Conservation (phyloP, 1,139 yeast species). For the Yamadazyma atlantica region DNA sequence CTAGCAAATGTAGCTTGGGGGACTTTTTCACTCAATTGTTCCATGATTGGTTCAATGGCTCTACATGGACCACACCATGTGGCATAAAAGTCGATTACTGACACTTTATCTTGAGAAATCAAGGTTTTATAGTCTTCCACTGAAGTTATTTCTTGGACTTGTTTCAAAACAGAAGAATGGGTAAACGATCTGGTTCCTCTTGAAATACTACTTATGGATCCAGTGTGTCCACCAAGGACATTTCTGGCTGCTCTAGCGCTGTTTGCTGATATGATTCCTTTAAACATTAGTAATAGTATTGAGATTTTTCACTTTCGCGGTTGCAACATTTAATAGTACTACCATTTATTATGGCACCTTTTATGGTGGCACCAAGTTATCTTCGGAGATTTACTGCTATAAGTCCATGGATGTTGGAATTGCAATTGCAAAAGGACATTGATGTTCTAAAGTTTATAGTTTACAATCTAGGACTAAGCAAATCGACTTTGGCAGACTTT, state of each 20-base stretch:
- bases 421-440: too few species aligned
- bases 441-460: too few species aligned
- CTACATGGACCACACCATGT: slow-evolving; percentile 52
- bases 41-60: slow-evolving; percentile 42
- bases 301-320: background rate
- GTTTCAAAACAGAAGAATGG: slow-evolving; percentile 7
- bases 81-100: slow-evolving; percentile 44
- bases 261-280: background rate
- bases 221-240: too few species aligned
- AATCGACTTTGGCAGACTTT: too few species aligned
- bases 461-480: too few species aligned
- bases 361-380: too few species aligned
- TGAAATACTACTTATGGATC: too few species aligned
- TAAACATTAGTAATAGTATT: background rate
- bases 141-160: slow-evolving; percentile 23
- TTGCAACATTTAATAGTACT: background rate
- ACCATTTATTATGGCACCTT: too few species aligned
- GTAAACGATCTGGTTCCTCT: slow-evolving; percentile 6
- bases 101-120: slow-evolving; percentile 25
- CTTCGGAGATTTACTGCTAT: too few species aligned
- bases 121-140: slow-evolving; percentile 17
- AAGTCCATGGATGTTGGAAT: too few species aligned
- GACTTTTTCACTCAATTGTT: slow-evolving; percentile 32
- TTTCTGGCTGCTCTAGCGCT: background rate
- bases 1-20: slow-evolving; percentile 42